Base-by-base conservation (phyloP, 441 rosid species). In the Eruca vesicaria region DNA sequence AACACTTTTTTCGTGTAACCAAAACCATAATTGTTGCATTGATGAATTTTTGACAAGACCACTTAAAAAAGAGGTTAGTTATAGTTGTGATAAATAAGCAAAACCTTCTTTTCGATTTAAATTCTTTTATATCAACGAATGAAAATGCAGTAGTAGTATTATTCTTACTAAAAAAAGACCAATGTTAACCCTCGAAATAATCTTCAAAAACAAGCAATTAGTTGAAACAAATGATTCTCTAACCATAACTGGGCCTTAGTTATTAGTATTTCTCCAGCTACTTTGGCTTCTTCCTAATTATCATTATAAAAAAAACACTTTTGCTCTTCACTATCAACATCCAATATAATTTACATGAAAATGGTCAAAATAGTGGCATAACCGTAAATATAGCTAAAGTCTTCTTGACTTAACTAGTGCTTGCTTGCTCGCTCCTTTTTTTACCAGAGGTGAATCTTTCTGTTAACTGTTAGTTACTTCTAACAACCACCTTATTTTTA, bases 221-320 rank as follows among this genome's bases (percentile, higher is more conserved):
- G 81, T 72, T 73, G 78, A 78, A 66, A 66, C 78, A 78, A 73
- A 78, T 78, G 81, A 78, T 78, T 63, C 78, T 14, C 63, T 78
- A 78, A 78, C 81, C 63, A 73, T 36, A 73, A 55, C 62, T 21
- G 78, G 78, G 63, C 78, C 81, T 62, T 57, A 41, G 66, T 50
- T 31, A 72, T 67, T 63, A 66, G 59, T 78, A 67, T 45, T n/a
- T n/a, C 20, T 68, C 19, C 76, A 72, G 56, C 77, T 68, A 67
- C 74, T 75, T 15, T 65, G 18, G 45, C 23, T 38, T 53, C 33
- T 36, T 68, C 69, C 19, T 74, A 73, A 7, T 66, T 20, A 72
- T 63, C 10, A 43, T 74, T 11, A 16, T 73, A 57, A 57, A 53
- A 74, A 14, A 4, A 52, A 65, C 16, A 59, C 32, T 18, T n/a